Evolutionary conservation across 2,329 filamentous ascomycete species (phyloP).

Genomic region (Colletotrichum liriopes): DNA sequence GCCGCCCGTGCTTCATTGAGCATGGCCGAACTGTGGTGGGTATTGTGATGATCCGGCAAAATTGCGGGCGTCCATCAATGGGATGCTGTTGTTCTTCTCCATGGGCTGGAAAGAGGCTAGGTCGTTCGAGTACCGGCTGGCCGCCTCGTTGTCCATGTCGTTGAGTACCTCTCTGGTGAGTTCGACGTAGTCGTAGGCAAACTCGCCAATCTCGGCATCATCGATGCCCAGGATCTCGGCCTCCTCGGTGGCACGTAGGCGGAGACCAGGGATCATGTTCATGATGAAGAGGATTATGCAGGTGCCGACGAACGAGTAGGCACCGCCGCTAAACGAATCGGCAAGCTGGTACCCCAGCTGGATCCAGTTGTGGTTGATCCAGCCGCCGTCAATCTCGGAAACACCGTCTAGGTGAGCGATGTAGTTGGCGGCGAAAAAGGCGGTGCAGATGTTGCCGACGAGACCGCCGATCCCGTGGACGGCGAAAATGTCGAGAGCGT

Average conservation of each 20-base stretch:
- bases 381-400: conserved; percentile 80
- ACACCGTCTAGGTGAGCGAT: conserved; percentile 85
- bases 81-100: conserved; percentile 67
- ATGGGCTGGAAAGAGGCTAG: conserved; percentile 58
- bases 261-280: conserved; percentile 83
- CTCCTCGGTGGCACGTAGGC: conserved; percentile 81
- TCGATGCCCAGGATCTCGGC: conserved; percentile 90
- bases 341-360: conserved; percentile 89
- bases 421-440: conserved; percentile 87
- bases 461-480: conserved; percentile 85
- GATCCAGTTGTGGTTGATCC: conserved; percentile 87
- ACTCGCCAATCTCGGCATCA: conserved; percentile 92
- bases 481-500: conserved; percentile 90
- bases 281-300: conserved; percentile 85
- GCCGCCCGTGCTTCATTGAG: conserved; percentile 20
- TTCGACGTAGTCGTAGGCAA: conserved; percentile 96
- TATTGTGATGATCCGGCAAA: conserved; percentile 57
- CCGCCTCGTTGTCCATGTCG: conserved; percentile 62
- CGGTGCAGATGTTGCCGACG: conserved; percentile 85
- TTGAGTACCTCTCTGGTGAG: conserved; percentile 73
- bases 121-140: conserved; percentile 61
- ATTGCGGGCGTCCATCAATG: conserved; percentile 61
- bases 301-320: conserved; percentile 85
- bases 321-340: conserved; percentile 82
- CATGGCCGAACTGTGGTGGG: conserved; percentile 41